Evolutionary conservation across 148 eudicot genomes (phyloP).

Genomic region (Fallopia convolvulus): DNA sequence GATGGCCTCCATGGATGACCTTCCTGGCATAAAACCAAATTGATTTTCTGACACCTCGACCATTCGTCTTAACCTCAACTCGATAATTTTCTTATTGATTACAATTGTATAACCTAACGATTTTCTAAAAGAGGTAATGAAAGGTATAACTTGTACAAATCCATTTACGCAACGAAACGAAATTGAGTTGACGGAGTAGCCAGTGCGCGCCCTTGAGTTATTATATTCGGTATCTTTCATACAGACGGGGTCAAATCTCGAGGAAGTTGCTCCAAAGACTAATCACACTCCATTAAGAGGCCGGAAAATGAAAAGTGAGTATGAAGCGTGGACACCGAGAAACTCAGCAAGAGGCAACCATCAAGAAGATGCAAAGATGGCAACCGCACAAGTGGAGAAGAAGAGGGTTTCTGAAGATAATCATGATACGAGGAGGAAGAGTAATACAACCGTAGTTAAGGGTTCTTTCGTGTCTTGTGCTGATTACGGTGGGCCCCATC

Average conservation of each 20-base stretch:
- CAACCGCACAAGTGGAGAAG: not conserved
- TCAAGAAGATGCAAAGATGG: not conserved
- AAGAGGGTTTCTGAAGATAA: not conserved
- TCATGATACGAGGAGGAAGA: not conserved
- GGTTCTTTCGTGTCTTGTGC: slow-evolving; percentile 1
- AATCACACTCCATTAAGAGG: not conserved
- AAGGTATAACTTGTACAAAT: too few species aligned
- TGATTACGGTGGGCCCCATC: slow-evolving; percentile 5
- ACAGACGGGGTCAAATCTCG: not conserved
- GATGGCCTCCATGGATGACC: too few species aligned
- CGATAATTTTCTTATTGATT: too few species aligned
- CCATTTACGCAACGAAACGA: too few species aligned
- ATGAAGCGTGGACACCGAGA: not conserved
- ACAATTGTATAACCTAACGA: too few species aligned
- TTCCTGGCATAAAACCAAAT: too few species aligned
- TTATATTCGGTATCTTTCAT: too few species aligned
- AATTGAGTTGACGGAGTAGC: too few species aligned
- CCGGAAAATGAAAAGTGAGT: not conserved
- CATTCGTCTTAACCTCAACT: too few species aligned
- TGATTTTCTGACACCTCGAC: too few species aligned
- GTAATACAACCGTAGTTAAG: not conserved
- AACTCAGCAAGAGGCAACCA: not conserved
- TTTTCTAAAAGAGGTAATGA: too few species aligned
- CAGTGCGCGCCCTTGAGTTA: too few species aligned
- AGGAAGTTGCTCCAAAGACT: not conserved